phyloP scores from a whole-genome alignment of 2,329 filamentous ascomycete species.

The Lojkania enalia region DNA sequence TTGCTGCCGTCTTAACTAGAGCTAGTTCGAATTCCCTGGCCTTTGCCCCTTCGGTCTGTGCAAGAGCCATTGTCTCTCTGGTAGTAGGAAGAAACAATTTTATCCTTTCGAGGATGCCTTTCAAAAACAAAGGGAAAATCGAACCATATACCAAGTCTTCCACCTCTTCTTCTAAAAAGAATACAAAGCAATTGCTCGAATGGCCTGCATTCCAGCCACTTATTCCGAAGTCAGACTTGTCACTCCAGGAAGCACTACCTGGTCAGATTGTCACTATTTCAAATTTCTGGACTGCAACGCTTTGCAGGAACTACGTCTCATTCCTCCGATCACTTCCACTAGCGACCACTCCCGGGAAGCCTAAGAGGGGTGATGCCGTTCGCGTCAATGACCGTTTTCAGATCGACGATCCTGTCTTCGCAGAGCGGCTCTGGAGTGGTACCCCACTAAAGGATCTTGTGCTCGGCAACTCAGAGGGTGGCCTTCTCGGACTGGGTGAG shows the following conservation, averaged over 20 bases:
- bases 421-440: constrained; percentile 72
- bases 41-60: no score
- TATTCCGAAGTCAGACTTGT: constrained; percentile 67
- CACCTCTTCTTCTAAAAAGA: constrained; percentile 2
- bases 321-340: constrained; percentile 74
- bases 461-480: constrained; percentile 40
- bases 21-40: no score
- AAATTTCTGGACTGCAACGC: constrained; percentile 72
- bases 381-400: constrained; percentile 91
- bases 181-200: constrained; percentile 48
- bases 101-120: no score
- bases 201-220: constrained; percentile 76
- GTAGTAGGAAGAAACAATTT: no score
- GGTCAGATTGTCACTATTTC: constrained; percentile 74
- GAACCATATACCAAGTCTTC: constrained; percentile 10
- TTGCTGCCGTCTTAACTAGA: no score
- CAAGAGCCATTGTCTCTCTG: no score
- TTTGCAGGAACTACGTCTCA: constrained; percentile 75
- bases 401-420: constrained; percentile 74
- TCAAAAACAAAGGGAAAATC: constrained; percentile 35
- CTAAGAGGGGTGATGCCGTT: constrained; percentile 78
- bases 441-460: constrained; percentile 72
- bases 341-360: constrained; percentile 75
- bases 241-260: constrained; percentile 59
- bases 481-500: constrained; percentile 30